Evolutionary conservation across 768 basidiomycete genomes (phyloP).

Genomic region (Lentinula boryana): DNA sequence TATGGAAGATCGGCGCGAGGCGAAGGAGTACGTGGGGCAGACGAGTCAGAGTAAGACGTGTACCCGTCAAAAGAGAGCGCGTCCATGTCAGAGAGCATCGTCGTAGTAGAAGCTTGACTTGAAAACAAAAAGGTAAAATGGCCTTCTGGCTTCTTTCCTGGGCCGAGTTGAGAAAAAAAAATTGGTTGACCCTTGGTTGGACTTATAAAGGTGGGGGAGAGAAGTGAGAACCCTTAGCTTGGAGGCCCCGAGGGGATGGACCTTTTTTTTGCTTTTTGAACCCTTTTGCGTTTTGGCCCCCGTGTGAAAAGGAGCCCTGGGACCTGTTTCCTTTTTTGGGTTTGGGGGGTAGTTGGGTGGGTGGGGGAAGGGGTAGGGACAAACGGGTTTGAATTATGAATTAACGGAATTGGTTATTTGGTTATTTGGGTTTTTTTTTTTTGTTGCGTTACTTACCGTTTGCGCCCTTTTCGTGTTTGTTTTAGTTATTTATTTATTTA

Average conservation of each 20-base stretch:
- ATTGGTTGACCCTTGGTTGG: neutral
- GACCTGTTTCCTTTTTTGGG: neutral
- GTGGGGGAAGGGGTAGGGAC: too few species aligned
- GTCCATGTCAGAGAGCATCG: conserved; percentile 28
- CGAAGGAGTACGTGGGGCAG: conserved; percentile 68
- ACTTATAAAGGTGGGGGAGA: too few species aligned
- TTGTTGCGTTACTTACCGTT: too few species aligned
- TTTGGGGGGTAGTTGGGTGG: too few species aligned
- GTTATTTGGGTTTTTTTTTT: neutral
- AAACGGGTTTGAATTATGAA: neutral
- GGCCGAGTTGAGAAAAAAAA: too few species aligned
- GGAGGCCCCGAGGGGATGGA: too few species aligned
- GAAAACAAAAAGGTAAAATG: too few species aligned
- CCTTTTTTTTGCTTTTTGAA: too few species aligned
- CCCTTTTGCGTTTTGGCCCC: neutral
- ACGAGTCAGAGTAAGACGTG: conserved; percentile 62
- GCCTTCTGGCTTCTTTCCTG: too few species aligned
- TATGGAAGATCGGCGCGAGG: conserved; percentile 40
- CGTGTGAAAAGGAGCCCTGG: neutral
- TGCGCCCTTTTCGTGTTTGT: neutral
- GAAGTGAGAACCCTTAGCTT: too few species aligned
- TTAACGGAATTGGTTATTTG: neutral
- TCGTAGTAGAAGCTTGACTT: too few species aligned
- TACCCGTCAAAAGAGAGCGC: conserved; percentile 52
- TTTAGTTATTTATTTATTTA: too few species aligned